Base-by-base conservation (phyloP, 1,139 yeast species). In the Debaryomyces psychrophilus region DNA sequence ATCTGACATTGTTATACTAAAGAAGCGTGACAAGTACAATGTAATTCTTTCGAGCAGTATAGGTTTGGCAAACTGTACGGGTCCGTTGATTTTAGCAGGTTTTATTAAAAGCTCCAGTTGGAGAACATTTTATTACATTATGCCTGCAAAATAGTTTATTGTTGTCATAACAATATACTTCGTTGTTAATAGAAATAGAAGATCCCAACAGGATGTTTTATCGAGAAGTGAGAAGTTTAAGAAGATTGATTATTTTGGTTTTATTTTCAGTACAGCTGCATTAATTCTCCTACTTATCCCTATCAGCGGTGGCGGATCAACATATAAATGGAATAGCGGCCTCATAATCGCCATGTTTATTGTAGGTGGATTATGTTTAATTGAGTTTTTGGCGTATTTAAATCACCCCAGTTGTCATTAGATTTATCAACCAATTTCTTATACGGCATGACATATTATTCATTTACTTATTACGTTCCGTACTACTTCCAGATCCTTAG, bases 1-100 rank as follows among this genome's bases (percentile, higher is more conserved):
- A 44, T 71, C 78, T 49, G 80, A 75, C 48, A 62, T 75, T 23
- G 75, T 74, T 9, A 67, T 77, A 0, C 61, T 73, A 38, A 62
- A 68, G 50, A 73, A 75, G 49, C 61, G 80, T 50, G 79, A 79
- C 0, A 73, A 71, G 50, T 75, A 64, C 52, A 77, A 73, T 53
- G 79, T 79, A 2, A 73, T 75, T 29, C 60, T 80, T 29, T 84
- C 84, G 1, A 61, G 79, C 0, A 68, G 72, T 49, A 76, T 80
- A 18, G 86, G 85, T 0, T 50, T 81, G 5, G 87, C 86, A 2
- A 77, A 77, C 54, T 77, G 79, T 1, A 53, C 77, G 8, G 86
- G 86, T 1, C 86, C 86, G 0, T 76, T 81, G 47, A 58, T 81
- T 18, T 77, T 79, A 60, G 73, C 82, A 12, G 81, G 72, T 0